A percentile compares a stretch with the other conserved stretches of the same genome.
These are phyloP conservation scores for Corynespora cassiicola DNA, from an alignment of 2,329 filamentous ascomycete genomes.

Conservation along the genomic window DNA sequence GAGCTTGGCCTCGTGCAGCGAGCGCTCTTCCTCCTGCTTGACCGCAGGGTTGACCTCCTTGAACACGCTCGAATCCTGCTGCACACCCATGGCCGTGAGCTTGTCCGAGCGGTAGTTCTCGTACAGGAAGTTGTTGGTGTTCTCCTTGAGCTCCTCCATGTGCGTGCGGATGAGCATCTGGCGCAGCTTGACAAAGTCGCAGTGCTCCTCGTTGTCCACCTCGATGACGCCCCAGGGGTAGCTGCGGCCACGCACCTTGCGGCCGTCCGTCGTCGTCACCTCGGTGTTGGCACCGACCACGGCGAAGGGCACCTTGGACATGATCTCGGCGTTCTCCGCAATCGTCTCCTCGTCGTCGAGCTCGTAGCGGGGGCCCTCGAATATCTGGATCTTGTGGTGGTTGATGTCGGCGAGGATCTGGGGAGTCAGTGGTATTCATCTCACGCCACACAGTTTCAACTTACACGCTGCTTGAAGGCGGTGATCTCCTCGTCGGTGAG, in stretches of 20 bases:
- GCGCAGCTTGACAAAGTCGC: slow-evolving; percentile 98
- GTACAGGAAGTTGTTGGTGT: slow-evolving; percentile 98
- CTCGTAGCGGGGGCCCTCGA: slow-evolving; percentile 97
- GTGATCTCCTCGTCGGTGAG: slow-evolving; percentile 95
- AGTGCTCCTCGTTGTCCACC: slow-evolving; percentile 99
- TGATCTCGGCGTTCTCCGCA: slow-evolving; percentile 99
- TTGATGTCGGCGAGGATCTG: slow-evolving; percentile 97
- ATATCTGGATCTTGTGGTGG: slow-evolving; percentile 97
- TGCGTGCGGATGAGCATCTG: slow-evolving; percentile 99
- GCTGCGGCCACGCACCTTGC: slow-evolving; percentile 92
- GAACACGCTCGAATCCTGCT: slow-evolving; percentile 98
- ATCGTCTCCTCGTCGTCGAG: slow-evolving; percentile 99
- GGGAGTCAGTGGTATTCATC: slow-evolving; percentile 1
- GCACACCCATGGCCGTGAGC: slow-evolving; percentile 97
- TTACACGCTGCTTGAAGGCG: slow-evolving; percentile 93
- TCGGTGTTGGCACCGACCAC: slow-evolving; percentile 97
- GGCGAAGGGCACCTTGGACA: slow-evolving; percentile 99
- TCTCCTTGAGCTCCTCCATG: slow-evolving; percentile 99
- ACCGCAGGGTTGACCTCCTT: slow-evolving; percentile 99
- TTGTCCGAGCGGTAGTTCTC: slow-evolving; percentile 99
- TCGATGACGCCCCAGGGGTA: slow-evolving; percentile 99
- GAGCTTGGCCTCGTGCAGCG: slow-evolving; percentile 98
- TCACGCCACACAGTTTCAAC: slow-evolving; percentile 47
- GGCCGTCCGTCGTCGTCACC: slow-evolving; percentile 87
- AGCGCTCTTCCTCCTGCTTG: slow-evolving; percentile 99